phyloP scores from a whole-genome alignment of 495 filamentous ascomycete genomes.

The Penicillium roqueforti region DNA sequence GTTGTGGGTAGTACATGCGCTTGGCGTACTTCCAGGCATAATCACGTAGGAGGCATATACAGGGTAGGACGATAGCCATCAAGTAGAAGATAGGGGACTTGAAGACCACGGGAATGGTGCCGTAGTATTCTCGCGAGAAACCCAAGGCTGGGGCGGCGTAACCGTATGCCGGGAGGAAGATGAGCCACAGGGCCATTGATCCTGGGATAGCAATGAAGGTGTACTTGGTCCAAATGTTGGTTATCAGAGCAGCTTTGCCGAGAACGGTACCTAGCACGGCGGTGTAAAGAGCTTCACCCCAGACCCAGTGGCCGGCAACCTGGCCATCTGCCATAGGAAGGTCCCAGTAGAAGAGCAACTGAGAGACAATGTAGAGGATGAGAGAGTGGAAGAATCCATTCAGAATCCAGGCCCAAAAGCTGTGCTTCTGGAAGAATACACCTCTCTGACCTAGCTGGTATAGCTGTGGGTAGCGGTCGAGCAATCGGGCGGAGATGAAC shows the following conservation, averaged over 20 bases:
- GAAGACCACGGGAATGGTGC: constrained; percentile 77
- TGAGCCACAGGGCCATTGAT: constrained; percentile 85
- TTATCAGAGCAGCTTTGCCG: constrained; percentile 90
- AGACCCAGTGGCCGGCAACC: constrained; percentile 91
- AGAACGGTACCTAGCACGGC: constrained; percentile 87
- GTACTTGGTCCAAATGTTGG: constrained; percentile 99
- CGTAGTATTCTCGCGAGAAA: constrained; percentile 80
- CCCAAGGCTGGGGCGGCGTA: constrained; percentile 80
- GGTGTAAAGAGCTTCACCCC: constrained; percentile 90
- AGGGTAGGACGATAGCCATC: constrained; percentile 74
- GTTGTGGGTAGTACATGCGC: constrained; percentile 92
- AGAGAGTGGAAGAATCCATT: constrained; percentile 97
- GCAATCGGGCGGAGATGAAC: constrained; percentile 91
- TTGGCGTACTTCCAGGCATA: constrained; percentile 82
- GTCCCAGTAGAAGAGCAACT: constrained; percentile 77
- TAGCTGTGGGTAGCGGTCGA: constrained; percentile 95
- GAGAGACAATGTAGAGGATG: constrained; percentile 78
- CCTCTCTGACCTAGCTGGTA: constrained; percentile 93
- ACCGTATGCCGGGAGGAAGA: constrained; percentile 86
- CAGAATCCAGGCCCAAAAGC: constrained; percentile 85
- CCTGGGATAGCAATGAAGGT: constrained; percentile 94
- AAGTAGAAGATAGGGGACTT: constrained; percentile 83
- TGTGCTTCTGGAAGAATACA: constrained; percentile 84
- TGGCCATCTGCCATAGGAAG: constrained; percentile 70
- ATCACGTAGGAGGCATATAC: constrained; percentile 82